Percentiles rank a stretch among this genome's conserved stretches.
phyloP scores from a whole-genome alignment of 768 basidiomycete genomes.

The Dentipellis fragilis region DNA sequence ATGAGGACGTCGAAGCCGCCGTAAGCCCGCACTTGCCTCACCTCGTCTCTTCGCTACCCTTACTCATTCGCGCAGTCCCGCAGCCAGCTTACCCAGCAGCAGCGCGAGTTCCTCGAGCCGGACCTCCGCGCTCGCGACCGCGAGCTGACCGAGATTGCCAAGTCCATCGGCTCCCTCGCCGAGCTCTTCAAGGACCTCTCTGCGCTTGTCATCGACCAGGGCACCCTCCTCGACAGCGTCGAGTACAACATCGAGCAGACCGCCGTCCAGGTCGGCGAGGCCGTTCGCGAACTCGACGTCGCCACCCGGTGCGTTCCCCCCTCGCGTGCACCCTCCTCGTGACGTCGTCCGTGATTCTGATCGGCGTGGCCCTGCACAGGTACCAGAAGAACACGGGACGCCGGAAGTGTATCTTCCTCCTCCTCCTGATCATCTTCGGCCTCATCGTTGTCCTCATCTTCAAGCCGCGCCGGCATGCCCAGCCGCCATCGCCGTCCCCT shows the following conservation, averaged over 20 bases:
- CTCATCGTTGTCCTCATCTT: conserved; percentile 84
- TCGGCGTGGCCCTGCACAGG: conserved; percentile 27
- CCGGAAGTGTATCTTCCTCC: conserved; percentile 86
- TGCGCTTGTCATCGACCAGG: conserved; percentile 92
- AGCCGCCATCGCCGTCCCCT: conserved; percentile 18
- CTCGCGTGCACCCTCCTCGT: neutral
- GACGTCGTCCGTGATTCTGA: neutral
- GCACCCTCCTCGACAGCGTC: conserved; percentile 89
- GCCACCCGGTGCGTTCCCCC: conserved; percentile 77
- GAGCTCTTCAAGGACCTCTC: conserved; percentile 96
- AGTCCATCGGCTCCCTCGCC: conserved; percentile 82
- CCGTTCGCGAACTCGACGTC: conserved; percentile 72
- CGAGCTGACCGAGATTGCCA: conserved; percentile 84
- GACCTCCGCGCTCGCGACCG: conserved; percentile 41
- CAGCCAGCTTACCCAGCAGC: conserved; percentile 19
- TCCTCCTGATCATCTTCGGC: conserved; percentile 83
- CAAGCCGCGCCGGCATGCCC: conserved; percentile 63
- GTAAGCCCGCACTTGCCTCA: conserved; percentile 28
- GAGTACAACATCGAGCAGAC: conserved; percentile 98
- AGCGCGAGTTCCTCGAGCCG: conserved; percentile 23
- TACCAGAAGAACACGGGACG: conserved; percentile 93
- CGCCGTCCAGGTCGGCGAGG: conserved; percentile 68
- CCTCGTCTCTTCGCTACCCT: conserved; percentile 1
- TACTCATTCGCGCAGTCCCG: conserved; percentile 23
- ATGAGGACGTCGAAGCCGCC: conserved; percentile 85